Base-by-base conservation (phyloP, 2,329 filamentous ascomycete species). In the Nannizziopsis barbatae region DNA sequence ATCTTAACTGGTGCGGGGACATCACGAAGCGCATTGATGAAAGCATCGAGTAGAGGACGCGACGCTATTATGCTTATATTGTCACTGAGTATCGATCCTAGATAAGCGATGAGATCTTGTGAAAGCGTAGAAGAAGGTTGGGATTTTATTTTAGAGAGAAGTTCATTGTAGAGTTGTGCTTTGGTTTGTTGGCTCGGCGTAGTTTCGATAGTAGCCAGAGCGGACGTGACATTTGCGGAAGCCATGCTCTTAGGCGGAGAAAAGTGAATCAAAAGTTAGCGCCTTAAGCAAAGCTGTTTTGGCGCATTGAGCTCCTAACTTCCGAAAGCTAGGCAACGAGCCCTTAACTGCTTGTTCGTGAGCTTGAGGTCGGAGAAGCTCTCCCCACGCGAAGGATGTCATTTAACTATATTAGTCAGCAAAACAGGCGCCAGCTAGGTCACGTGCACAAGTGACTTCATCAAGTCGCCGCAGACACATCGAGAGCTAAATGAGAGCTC, bases 51-150 rank as follows among this genome's bases (percentile, higher is more conserved):
- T 10, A 92, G 74, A 12, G 79, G 75, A 5, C 86, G 79, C 4
- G 84, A 80, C 27, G 81, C 75, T n/a, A 92, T 84, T 57, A 90
- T 81, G 58, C 84, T 84, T 47, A 89, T 75, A 17, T 75, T 74
- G 58, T 85, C 80, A 55, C 71, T 74, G 55, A 89, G 77, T 46
- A 89, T 74, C 43, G 88, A 77, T 58, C 81, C 75, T 47, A 81
- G 72, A 56, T 86, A 81, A 58, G 78, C 77, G 52, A 78, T 79
- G 50, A 89, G 73, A 64, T 89, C 80, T 52, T 75, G 64, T 49
- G 74, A 63, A 41, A 79, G 68, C 47, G 74, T 67, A 15, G 71
- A 64, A 32, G 66, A 57, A 6, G 68, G 62, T 9, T 69, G 69
- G 10, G 69, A 61, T 45, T 76, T 68, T 60, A 81, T 77, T 43